A percentile compares a stretch with the other conserved stretches of the same genome.
Evolutionary conservation across 768 basidiomycete genomes (phyloP).

Genomic region (Suillus clintonianus): DNA sequence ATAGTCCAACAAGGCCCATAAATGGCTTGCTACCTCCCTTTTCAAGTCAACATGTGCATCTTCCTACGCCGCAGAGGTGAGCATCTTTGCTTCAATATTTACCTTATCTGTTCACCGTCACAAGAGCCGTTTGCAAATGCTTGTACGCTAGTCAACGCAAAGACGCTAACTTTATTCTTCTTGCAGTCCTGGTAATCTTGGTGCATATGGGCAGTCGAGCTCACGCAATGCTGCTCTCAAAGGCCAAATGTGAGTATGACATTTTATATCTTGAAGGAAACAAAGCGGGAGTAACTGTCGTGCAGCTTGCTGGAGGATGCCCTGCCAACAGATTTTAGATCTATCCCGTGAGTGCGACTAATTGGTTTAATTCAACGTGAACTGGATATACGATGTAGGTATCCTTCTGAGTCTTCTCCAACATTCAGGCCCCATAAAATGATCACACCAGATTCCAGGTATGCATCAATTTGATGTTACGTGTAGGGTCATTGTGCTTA

Average conservation of each 20-base stretch:
- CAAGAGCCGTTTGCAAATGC: neutral
- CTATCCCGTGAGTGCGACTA: slow-evolving; percentile 19
- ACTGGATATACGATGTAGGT: slow-evolving; percentile 11
- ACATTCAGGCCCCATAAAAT: slow-evolving; percentile 20
- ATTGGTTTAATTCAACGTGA: neutral
- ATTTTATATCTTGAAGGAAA: neutral
- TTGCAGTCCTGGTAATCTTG: slow-evolving; percentile 35
- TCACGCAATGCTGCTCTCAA: slow-evolving; percentile 10
- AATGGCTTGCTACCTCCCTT: slow-evolving; percentile 5
- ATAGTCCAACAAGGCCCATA: slow-evolving; percentile 5
- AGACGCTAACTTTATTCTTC: slow-evolving; percentile 11
- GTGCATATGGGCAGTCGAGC: slow-evolving; percentile 29
- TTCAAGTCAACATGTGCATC: slow-evolving; percentile 20
- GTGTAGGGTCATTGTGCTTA: slow-evolving; percentile 5
- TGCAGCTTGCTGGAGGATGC: neutral
- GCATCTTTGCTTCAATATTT: slow-evolving; percentile 1
- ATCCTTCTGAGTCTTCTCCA: slow-evolving; percentile 16
- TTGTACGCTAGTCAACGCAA: neutral
- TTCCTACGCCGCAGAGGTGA: slow-evolving; percentile 35
- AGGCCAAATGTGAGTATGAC: slow-evolving; percentile 20
- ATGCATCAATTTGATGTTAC: neutral
- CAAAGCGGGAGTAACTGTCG: neutral
- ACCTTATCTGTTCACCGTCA: neutral
- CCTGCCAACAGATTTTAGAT: slow-evolving; percentile 27
- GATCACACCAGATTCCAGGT: slow-evolving; percentile 37